Evolutionary conservation across 2,329 filamentous ascomycete genomes (phyloP).

Genomic region (Penicillium sp.): DNA sequence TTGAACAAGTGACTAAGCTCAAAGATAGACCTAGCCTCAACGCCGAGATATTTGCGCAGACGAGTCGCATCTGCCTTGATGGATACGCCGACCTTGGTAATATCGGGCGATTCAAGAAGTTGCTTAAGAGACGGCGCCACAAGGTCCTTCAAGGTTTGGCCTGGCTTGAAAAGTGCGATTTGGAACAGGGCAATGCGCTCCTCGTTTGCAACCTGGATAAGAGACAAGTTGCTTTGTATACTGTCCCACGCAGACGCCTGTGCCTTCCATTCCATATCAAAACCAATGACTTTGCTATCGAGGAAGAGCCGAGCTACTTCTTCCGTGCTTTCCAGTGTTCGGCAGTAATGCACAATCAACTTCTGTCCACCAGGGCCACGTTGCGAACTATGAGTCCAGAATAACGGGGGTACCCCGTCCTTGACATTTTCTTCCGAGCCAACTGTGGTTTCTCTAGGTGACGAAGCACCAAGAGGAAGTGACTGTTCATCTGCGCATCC

Average conservation of each 20-base stretch:
- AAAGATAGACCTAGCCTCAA: constrained; percentile 67
- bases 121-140: constrained; percentile 69
- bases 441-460: not conserved
- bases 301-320: constrained; percentile 65
- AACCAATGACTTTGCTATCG: constrained; percentile 71
- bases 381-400: constrained; percentile 43
- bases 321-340: constrained; percentile 66
- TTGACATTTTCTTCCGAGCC: not conserved
- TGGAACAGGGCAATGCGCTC: constrained; percentile 80
- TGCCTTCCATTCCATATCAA: constrained; percentile 83
- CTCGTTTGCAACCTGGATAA: constrained; percentile 80
- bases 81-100: constrained; percentile 75
- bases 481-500: not conserved
- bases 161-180: constrained; percentile 61
- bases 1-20: constrained; percentile 83
- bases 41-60: constrained; percentile 63
- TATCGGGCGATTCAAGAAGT: constrained; percentile 68
- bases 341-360: constrained; percentile 77
- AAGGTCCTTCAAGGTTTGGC: constrained; percentile 50
- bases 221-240: constrained; percentile 69
- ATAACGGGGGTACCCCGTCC: constrained; percentile 14
- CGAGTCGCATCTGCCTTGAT: constrained; percentile 72
- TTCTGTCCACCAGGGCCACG: constrained; percentile 50
- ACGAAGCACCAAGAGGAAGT: not conserved
- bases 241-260: constrained; percentile 49